Evolutionary conservation across 768 basidiomycete species (phyloP).

Genomic region (Phlebiopsis gigantea): DNA sequence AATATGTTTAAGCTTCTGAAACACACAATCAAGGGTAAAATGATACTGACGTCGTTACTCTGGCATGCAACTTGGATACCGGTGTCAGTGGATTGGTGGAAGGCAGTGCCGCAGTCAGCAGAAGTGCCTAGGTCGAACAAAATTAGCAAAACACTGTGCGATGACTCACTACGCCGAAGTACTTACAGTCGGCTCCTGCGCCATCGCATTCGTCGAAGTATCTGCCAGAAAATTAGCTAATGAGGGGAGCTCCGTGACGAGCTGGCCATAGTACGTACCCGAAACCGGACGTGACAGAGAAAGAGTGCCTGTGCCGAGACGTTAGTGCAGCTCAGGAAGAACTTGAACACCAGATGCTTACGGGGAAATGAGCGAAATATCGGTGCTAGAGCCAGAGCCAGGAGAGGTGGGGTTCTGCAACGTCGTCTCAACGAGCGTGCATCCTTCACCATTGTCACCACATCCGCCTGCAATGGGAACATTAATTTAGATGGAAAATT

Average conservation of each 20-base stretch:
- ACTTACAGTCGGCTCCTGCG: slow-evolving; percentile 37
- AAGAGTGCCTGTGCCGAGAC: slow-evolving; percentile 28
- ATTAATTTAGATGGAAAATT: no score
- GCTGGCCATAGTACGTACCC: no score
- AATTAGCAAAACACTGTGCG: neutral
- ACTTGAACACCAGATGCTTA: no score
- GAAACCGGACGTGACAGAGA: slow-evolving; percentile 37
- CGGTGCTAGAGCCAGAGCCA: slow-evolving; percentile 30
- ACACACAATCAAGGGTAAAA: no score
- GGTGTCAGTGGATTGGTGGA: slow-evolving; percentile 31
- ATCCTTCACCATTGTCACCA: slow-evolving; percentile 34
- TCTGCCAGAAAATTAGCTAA: slow-evolving; percentile 16
- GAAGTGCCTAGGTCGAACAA: slow-evolving; percentile 27
- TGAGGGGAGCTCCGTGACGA: neutral
- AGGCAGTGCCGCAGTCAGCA: slow-evolving; percentile 32
- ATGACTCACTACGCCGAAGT: no score
- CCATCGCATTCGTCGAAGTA: slow-evolving; percentile 41
- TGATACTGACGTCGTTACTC: slow-evolving; percentile 29
- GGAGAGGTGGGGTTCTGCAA: slow-evolving; percentile 28
- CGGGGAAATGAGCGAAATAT: slow-evolving; percentile 37
- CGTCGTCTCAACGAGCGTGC: slow-evolving; percentile 34
- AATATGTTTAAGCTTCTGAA: neutral
- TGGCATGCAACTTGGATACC: slow-evolving; percentile 35
- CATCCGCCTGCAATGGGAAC: slow-evolving; percentile 32
- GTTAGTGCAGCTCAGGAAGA: no score